Evolutionary conservation across 176 grass and related monocot genomes (phyloP).

Genomic region (Paspalum vaginatum): DNA sequence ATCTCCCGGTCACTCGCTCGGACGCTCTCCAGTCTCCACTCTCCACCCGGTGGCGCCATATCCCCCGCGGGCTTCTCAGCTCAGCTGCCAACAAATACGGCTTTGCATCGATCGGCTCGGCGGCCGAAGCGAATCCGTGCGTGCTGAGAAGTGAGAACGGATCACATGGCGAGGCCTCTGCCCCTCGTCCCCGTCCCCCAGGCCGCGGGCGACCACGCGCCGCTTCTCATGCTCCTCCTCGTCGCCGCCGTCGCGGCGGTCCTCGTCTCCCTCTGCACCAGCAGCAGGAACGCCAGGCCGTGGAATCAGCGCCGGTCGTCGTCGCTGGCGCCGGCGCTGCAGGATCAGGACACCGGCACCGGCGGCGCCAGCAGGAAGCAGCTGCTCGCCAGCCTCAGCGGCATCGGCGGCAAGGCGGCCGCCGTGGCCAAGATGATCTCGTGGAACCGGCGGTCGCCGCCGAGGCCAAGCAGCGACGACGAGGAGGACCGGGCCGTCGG

Average conservation of each 20-base stretch:
- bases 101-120: too few species aligned
- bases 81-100: neutral
- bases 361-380: neutral
- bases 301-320: conserved; percentile 30
- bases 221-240: neutral
- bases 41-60: too few species aligned
- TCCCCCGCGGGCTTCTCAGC: neutral
- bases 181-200: neutral
- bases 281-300: conserved; percentile 37
- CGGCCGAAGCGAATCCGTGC: too few species aligned
- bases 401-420: conserved; percentile 50
- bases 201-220: neutral
- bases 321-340: conserved; percentile 20
- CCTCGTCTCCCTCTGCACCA: conserved; percentile 47
- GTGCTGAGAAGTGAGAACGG: too few species aligned
- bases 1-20: too few species aligned
- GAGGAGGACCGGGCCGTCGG: neutral
- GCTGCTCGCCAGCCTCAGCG: conserved; percentile 39
- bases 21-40: too few species aligned
- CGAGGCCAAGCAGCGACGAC: neutral
- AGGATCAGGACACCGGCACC: neutral
- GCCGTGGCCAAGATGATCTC: conserved; percentile 48
- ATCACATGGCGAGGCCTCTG: conserved; percentile 38
- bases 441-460: conserved; percentile 29
- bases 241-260: conserved; percentile 26